Base-by-base conservation (phyloP, 805 yeast genomes). In the Pichia deserticola region DNA sequence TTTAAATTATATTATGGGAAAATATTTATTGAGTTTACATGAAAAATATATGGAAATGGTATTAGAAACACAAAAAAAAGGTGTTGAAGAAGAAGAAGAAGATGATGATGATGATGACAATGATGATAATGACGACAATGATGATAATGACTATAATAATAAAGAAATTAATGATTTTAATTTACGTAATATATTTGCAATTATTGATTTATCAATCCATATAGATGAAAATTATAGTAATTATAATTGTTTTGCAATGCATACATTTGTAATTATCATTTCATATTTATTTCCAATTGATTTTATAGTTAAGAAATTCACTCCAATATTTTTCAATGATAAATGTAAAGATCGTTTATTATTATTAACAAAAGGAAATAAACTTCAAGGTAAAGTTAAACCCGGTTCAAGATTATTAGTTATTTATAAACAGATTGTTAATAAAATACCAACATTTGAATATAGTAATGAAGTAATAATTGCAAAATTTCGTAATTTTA, bases 331-430 rank as follows among this genome's bases (percentile, higher is more conserved):
- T 33, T 54, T 62, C 27, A 15, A 42, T n/a, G 10, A 42, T 1
- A 10, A 43, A 30, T 44, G 48, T 11, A 10, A 13, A 2, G 33
- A 42, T 1, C 57, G 69, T 50, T 35, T 62, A 36, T 40, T 56
- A 12, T 48, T 50, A 7, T 45, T 66, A 6, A 60, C 68, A 0
- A 51, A 55, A 7, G 47, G 55, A 36, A 62, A 63, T 49, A 51
- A 48, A 7, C 50, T 65, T 5, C 53, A 57, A 9, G 70, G 69
- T 15, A 66, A 63, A 42, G 50, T 53, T 9, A 63, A 62, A 51
- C 67, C 69, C 9, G 70, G 70, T 4, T 59, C 67, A 9, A 58
- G 60, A 20, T 49, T 66, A 7, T 50, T 66, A 4, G 63, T 57
- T 25, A 46, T 65, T 5, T 67, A 63, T 13, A 62, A 65, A 49